Evolutionary conservation across 352 stramenopile genomes (phyloP), one percentile per base, ranked within the genome.

Genomic region (Globisporangium takayamanum): DNA sequence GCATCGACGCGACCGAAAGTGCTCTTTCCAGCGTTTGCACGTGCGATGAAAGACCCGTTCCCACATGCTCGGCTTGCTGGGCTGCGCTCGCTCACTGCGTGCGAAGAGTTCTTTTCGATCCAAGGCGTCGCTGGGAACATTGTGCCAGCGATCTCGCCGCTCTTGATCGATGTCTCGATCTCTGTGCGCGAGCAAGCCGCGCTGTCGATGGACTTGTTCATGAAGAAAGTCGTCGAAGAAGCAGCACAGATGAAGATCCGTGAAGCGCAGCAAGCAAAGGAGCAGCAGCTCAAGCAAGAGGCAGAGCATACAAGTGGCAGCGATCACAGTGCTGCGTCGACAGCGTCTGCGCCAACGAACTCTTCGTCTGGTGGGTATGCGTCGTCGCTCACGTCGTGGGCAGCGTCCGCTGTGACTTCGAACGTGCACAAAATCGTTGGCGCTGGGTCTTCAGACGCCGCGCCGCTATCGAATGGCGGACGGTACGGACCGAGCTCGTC

Each of bases 1-100:
- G 80, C 92, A 26, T 57, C 82, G 15, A 96, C 90, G 26, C 75
- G 89, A 16, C 80, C 85, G 8, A 97, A 96, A 60, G 88, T 97
- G 18, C 53, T 97, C 8, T 90, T 97, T 26, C 87, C 86, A 37
- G 84, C 88, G 14, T 97, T 97, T 53, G 82, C 84, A 1, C 74
- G 76, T 30, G 90, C 86, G 3, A 61, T 96, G 49, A 76, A 77
- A 46, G 90, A 97, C 50, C 86, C 87, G 22, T 97, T 97, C 51
- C 86, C 88, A 5, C 88, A 95, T 54, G 88, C 90, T 3, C 75
- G 90, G 39, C 74, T 97, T 18, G 88, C 90, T 28, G 88, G 87
- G 26, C 64, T 97, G 36, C 80, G 82, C 0, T 93, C 85, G 3
- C 61, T 95, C 49, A 84, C 78, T 37, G 85, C 83, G 8, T 95